Conservation (phyloP, 345 rosid species). For the Moricandia arvensis region DNA sequence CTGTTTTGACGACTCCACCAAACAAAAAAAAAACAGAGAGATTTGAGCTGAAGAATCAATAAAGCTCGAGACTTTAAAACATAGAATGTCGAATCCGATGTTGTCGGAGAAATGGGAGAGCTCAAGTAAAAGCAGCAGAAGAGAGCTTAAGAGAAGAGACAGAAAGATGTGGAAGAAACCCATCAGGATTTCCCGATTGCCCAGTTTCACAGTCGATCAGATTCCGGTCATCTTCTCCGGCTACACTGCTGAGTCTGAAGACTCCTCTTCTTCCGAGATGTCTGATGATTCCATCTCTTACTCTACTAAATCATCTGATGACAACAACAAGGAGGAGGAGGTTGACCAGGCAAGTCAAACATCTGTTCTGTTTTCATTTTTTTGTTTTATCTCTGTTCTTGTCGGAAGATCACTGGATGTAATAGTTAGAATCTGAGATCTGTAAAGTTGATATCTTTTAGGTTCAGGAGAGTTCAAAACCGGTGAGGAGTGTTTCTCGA, state of each 20-base stretch:
- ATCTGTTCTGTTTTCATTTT: constrained; percentile 6
- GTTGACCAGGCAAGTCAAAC: constrained; percentile 32
- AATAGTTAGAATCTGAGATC: constrained; percentile 24
- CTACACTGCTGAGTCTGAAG: constrained; percentile 40
- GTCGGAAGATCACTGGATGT: constrained; percentile 18
- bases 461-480: constrained; percentile 46
- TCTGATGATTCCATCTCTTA: constrained; percentile 41
- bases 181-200: constrained; percentile 41
- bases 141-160: constrained; percentile 28
- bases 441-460: not conserved
- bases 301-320: constrained; percentile 26
- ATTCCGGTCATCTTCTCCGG: constrained; percentile 32
- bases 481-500: constrained; percentile 26
- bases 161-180: constrained; percentile 50
- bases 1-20: not conserved
- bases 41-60: constrained; percentile 1
- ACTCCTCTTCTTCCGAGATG: constrained; percentile 39
- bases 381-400: constrained; percentile 9
- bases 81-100: constrained; percentile 32
- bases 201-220: constrained; percentile 35
- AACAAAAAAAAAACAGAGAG: constrained; percentile 15
- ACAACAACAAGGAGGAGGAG: constrained; percentile 14
- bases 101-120: constrained; percentile 30
- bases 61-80: constrained; percentile 18
- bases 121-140: constrained; percentile 27